phyloP scores from a whole-genome alignment of 108 stramenopile genomes.

The Cylindrotheca fusiformis region DNA sequence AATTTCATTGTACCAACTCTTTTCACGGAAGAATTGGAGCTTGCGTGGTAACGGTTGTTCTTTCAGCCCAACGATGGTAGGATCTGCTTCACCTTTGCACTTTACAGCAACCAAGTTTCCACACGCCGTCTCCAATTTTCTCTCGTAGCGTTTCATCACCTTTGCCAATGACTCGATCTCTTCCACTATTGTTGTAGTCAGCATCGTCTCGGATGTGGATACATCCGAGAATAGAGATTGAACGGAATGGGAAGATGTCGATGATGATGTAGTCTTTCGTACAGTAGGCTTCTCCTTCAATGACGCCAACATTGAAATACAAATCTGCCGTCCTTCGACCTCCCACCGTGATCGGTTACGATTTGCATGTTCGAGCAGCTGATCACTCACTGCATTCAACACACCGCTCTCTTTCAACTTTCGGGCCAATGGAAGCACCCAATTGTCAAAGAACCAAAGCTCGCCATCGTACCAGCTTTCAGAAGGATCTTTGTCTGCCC shows the following conservation, averaged over 20 bases:
- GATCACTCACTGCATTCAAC: constrained; percentile 21
- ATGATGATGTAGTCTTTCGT: no score
- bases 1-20: not conserved
- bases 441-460: constrained; percentile 41
- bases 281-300: no score
- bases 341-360: not conserved
- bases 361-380: not conserved
- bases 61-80: not conserved
- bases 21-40: not conserved
- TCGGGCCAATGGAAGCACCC: constrained; percentile 40
- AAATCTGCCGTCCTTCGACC: not conserved
- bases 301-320: not conserved
- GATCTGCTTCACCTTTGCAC: not conserved
- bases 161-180: not conserved
- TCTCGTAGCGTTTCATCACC: not conserved
- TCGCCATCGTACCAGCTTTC: constrained; percentile 49
- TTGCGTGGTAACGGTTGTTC: not conserved
- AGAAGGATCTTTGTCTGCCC: constrained; percentile 41
- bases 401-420: constrained; percentile 35
- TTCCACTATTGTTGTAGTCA: not conserved
- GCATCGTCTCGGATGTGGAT: not conserved
- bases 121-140: not conserved
- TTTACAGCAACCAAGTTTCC: not conserved
- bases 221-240: no score
- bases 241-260: no score